Conservation (phyloP, 768 basidiomycete species). For the Candolleomyces eurysporus region DNA sequence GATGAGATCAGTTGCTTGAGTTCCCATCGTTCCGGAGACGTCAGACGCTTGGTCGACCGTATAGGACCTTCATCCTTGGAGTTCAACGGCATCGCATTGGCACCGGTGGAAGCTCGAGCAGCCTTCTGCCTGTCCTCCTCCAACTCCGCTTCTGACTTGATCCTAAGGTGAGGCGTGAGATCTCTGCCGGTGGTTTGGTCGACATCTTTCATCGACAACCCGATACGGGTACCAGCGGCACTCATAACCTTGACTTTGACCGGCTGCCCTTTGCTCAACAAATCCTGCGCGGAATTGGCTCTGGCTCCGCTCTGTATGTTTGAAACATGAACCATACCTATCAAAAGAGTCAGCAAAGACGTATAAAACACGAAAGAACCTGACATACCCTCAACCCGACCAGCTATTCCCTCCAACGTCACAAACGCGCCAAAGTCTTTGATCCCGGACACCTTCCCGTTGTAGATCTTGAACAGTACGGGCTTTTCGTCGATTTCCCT, state of each 20-base stretch:
- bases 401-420: constrained; percentile 79
- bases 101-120: constrained; percentile 68
- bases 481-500: constrained; percentile 75
- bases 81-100: constrained; percentile 82
- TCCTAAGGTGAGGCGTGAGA: constrained; percentile 90
- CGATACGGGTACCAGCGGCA: constrained; percentile 73
- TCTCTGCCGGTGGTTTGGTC: constrained; percentile 90
- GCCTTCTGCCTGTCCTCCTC: constrained; percentile 72
- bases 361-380: not conserved
- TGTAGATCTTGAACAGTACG: constrained; percentile 92
- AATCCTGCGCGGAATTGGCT: constrained; percentile 82
- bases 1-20: constrained; percentile 98
- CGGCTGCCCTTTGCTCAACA: constrained; percentile 77
- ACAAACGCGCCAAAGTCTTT: constrained; percentile 98
- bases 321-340: constrained; percentile 98
- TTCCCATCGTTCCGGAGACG: constrained; percentile 98
- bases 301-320: constrained; percentile 84
- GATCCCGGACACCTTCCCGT: constrained; percentile 77
- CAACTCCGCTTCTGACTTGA: constrained; percentile 92
- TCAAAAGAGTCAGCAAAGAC: constrained; percentile 11
- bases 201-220: constrained; percentile 97
- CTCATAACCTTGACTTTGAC: constrained; percentile 99
- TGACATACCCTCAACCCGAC: constrained; percentile 79
- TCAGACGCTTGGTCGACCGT: constrained; percentile 84
- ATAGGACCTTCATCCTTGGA: constrained; percentile 53